Base-by-base conservation (phyloP, 2,329 filamentous ascomycete species). In the Pseudohalonectria lignicola region DNA sequence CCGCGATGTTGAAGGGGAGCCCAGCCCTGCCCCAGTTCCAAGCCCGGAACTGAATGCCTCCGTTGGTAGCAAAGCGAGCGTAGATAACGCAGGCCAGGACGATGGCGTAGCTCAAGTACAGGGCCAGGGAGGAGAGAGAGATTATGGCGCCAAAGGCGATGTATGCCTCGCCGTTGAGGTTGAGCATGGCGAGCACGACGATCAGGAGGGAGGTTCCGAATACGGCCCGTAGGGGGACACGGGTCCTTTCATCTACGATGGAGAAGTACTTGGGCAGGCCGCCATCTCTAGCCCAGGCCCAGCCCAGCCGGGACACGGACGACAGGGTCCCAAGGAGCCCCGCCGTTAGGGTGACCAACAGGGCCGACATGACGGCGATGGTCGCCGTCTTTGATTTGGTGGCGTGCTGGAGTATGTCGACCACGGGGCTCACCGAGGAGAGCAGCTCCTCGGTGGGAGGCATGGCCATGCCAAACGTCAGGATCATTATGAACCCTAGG, bases 201-300 rank as follows among this genome's bases (percentile, higher is more conserved):
- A 54, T 52, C 8, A 62, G 44, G 34, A 53, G n/a, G n/a, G n/a
- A n/a, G n/a, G n/a, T n/a, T n/a, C n/a, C n/a, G n/a, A n/a, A n/a
- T n/a, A n/a, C n/a, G n/a, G n/a, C n/a, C n/a, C n/a, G n/a, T n/a
- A n/a, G n/a, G n/a, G n/a, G n/a, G n/a, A n/a, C n/a, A n/a, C n/a
- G n/a, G n/a, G n/a, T n/a, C n/a, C n/a, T n/a, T n/a, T n/a, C n/a
- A n/a, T n/a, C n/a, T n/a, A n/a, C 46, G 20, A 64, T 50, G 4
- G 60, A 55, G 7, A 48, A 47, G 12, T 32, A 41, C 11, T 28
- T 30, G 3, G 43, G 42, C 26, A 45, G 35, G 5, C 62, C 67
- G 3, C 63, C 63, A 39, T 71, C 67, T 4, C 61, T 50, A 11
- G 66, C 61, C 53, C 67, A 71, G 0, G 63, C 62, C 66, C 67